These are phyloP conservation scores for Jatropha podagrica DNA, from an alignment of 441 rosid species.

Conservation along the genomic window DNA sequence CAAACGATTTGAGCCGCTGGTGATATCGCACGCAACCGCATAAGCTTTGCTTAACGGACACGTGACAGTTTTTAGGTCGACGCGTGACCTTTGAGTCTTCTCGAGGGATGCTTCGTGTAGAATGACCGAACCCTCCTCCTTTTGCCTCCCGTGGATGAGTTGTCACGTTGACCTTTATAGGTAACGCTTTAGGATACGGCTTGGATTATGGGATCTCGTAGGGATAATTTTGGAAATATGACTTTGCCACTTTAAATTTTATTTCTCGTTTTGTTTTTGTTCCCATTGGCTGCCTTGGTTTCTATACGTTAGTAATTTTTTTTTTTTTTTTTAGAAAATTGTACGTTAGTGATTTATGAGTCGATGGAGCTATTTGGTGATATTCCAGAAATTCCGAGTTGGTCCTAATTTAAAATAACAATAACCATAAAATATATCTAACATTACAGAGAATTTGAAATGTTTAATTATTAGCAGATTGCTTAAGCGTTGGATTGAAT, in stretches of 20 bases:
- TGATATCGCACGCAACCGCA: slow-evolving; percentile 27
- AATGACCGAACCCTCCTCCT: slow-evolving; percentile 29
- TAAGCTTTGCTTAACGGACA: slow-evolving; percentile 24
- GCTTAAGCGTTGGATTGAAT: no score
- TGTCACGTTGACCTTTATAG: slow-evolving; percentile 27
- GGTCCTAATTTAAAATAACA: no score
- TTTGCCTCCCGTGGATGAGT: slow-evolving; percentile 13
- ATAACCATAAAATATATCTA: no score
- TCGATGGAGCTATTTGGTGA: no score
- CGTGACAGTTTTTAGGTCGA: slow-evolving; percentile 34
- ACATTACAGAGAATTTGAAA: no score
- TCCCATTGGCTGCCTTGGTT: background rate
- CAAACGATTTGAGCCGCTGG: slow-evolving; percentile 21
- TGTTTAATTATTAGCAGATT: no score
- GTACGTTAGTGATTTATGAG: no score
- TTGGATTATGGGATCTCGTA: background rate
- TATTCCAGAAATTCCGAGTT: no score
- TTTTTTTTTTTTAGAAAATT: no score
- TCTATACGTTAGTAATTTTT: background rate
- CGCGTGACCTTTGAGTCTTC: slow-evolving; percentile 35
- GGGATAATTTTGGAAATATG: slow-evolving; percentile 15
- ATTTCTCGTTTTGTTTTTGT: background rate
- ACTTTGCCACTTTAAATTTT: background rate
- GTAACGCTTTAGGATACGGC: background rate
- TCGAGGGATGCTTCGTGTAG: background rate